Base-by-base conservation (phyloP, 1,284 basidiomycete species). In the Anthracocystis setariae region DNA sequence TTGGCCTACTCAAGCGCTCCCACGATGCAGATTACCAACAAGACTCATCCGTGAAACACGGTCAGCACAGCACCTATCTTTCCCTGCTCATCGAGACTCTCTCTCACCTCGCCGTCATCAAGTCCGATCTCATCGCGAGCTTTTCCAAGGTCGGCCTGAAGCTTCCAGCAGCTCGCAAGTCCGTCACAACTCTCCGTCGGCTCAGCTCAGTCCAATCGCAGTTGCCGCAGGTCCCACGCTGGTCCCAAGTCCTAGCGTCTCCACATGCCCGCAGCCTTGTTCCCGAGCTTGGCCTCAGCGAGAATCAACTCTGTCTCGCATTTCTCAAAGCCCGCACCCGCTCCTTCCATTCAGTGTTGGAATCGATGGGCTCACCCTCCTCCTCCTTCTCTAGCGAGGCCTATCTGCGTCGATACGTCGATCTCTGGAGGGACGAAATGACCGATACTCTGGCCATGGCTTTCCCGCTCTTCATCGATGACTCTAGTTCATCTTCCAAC, bases 381-480 rank as follows among this genome's bases (percentile, higher is more conserved):
- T 68, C 64, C 7, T 46, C 54, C 21, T 39, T 48, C 40, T 63
- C 54, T 20, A 67, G 58, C 45, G 54, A 56, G n/a, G 35, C 57
- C 20, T 73, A 65, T 20, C 51, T 73, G 2, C 60, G 61, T 20
- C 89, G 89, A 76, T 94, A 94, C 84, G 89, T 95, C 73, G 94
- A 96, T 79, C 84, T 90, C 8, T 97, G 94, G 90, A 87, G 94
- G 46, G 94, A 97, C 84, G 89, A 92, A 52, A 90, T 94, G 23
- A 91, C 94, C 83, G 94, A 98, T 81, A 89, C 94, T 74, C 87
- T 95, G 70, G 90, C 90, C 17, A 93, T 96, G 82, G 96, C 90
- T 77, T 88, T 90, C 2, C 90, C 92, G 38, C 92, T 97, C 65
- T 97, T 98, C 84, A 88, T 94, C 48, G 90, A 92, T 65, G 87